Conservation (phyloP, 2,329 filamentous ascomycete species). For the Sporothrix dimorphospora region DNA sequence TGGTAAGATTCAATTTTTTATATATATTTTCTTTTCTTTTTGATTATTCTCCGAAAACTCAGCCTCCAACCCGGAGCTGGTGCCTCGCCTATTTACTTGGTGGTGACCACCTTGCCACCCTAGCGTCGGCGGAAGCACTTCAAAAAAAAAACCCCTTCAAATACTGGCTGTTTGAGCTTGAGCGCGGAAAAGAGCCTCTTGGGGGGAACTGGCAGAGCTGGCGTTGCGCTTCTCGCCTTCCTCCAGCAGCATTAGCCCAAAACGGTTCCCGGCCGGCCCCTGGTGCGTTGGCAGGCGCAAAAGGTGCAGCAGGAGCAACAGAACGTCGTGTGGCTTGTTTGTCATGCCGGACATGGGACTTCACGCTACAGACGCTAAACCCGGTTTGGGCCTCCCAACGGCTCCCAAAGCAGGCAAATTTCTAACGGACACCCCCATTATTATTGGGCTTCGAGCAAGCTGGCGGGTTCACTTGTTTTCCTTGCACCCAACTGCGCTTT, state of each 20-base stretch:
- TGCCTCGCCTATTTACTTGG: neutral
- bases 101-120: no score
- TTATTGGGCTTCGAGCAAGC: neutral
- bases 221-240: neutral
- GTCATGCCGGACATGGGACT: neutral
- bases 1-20: neutral
- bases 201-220: no score
- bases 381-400: neutral
- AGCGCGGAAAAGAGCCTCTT: no score
- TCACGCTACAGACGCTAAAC: neutral
- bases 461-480: neutral
- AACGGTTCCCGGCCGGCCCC: neutral
- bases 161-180: neutral
- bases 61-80: constrained; percentile 11
- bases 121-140: constrained; percentile 11
- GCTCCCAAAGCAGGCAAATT: neutral
- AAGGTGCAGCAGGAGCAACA: no score
- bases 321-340: neutral
- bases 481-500: neutral
- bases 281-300: neutral
- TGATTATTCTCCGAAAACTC: neutral
- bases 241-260: neutral
- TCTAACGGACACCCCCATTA: constrained; percentile 2
- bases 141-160: neutral
- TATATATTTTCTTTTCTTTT: neutral